These are phyloP conservation scores for Camellia japonica DNA, from an alignment of 148 eudicot genomes.

Conservation along the genomic window DNA sequence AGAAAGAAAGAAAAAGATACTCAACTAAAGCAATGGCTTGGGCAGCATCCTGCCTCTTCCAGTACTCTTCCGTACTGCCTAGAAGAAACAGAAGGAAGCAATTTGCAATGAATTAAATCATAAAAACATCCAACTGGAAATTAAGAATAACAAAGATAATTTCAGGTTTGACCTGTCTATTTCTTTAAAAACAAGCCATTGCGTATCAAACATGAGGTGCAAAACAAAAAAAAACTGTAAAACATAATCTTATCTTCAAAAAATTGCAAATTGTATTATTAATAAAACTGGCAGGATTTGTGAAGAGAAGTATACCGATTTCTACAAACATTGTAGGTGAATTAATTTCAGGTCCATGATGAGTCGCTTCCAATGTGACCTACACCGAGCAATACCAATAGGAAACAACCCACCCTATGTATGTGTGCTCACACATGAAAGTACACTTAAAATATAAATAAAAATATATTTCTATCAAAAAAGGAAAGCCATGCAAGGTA, in stretches of 20 bases:
- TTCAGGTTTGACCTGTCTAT: not conserved
- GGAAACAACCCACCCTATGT: not conserved
- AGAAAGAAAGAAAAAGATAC: conserved; percentile 20
- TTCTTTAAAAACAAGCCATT: too few species aligned
- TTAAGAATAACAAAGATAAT: not conserved
- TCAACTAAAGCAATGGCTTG: conserved; percentile 63
- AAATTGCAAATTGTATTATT: not conserved
- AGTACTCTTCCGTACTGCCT: conserved; percentile 53
- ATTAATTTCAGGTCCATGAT: too few species aligned
- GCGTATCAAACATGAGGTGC: too few species aligned
- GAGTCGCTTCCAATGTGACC: too few species aligned
- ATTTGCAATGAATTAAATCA: not conserved
- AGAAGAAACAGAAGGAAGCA: conserved; percentile 24
- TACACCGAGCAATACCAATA: not conserved
- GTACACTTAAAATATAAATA: not conserved
- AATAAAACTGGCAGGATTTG: not conserved
- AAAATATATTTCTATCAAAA: not conserved
- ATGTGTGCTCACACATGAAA: not conserved
- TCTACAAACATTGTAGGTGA: conserved; percentile 49
- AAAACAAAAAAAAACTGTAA: too few species aligned
- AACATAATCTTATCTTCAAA: not conserved
- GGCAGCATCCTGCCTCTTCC: conserved; percentile 70
- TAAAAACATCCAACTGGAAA: conserved; percentile 3
- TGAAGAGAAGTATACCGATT: conserved; percentile 40
- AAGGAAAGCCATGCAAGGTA: not conserved